phyloP scores from a whole-genome alignment of 371 early-diverging fungal genomes.

The Umbelopsis sp. region DNA sequence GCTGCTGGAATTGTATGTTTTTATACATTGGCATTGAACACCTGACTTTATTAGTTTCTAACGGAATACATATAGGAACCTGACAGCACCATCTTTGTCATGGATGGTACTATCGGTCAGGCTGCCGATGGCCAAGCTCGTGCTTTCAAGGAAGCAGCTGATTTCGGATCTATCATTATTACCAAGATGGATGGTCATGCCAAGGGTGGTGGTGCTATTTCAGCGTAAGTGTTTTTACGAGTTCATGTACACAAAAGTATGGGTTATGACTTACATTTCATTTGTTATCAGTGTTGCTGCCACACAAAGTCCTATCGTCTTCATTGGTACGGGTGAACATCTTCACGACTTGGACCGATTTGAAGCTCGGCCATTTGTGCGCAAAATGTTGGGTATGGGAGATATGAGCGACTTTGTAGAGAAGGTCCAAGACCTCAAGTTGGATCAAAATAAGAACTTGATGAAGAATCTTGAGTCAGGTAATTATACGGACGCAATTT shows the following conservation, averaged over 20 bases:
- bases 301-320: slow-evolving; percentile 96
- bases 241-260: too few relatives aligned
- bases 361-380: slow-evolving; percentile 92
- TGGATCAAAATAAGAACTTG: slow-evolving; percentile 87
- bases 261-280: not conserved
- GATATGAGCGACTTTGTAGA: slow-evolving; percentile 95
- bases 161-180: slow-evolving; percentile 97
- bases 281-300: slow-evolving; percentile 83
- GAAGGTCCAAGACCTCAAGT: slow-evolving; percentile 89
- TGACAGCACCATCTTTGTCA: slow-evolving; percentile 96
- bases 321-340: slow-evolving; percentile 99
- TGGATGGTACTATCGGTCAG: slow-evolving; percentile 99
- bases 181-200: slow-evolving; percentile 99
- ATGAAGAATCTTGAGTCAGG: slow-evolving; percentile 94
- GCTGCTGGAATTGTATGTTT: slow-evolving; percentile 74
- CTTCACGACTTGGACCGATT: slow-evolving; percentile 97
- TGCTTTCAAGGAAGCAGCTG: slow-evolving; percentile 97
- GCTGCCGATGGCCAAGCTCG: slow-evolving; percentile 97
- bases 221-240: slow-evolving; percentile 66
- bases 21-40: not conserved
- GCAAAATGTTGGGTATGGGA: slow-evolving; percentile 98
- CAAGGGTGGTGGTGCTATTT: slow-evolving; percentile 99
- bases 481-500: slow-evolving; percentile 13
- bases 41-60: not conserved
- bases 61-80: slow-evolving; percentile 62